These are phyloP conservation scores for Dictyostelium intermedium DNA, from an alignment of 78 protist genomes.

Conservation along the genomic window DNA sequence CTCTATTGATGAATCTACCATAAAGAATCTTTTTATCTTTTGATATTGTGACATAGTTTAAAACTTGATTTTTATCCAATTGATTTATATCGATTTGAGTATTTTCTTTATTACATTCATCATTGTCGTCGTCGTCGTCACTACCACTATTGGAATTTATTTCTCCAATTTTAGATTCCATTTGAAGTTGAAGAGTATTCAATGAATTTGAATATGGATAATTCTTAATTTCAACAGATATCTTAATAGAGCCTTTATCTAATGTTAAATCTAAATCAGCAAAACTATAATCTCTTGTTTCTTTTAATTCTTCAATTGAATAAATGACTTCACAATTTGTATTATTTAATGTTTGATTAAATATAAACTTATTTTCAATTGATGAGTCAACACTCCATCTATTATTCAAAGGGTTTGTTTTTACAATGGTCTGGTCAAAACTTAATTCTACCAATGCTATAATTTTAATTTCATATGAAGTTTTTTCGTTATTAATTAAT, in stretches of 20 bases:
- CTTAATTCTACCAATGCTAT: not conserved
- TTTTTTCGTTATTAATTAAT: constrained; percentile 8
- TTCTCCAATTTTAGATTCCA: not conserved
- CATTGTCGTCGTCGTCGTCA: not conserved
- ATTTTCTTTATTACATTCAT: not conserved
- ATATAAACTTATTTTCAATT: not conserved
- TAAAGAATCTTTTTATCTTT: not conserved
- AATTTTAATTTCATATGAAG: not conserved
- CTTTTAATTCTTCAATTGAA: not conserved
- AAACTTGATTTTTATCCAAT: not conserved
- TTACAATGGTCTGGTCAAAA: not conserved
- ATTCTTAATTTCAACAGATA: not conserved
- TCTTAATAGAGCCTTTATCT: not conserved
- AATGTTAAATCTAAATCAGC: constrained; percentile 1
- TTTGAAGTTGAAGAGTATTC: not conserved
- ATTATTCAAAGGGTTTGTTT: not conserved
- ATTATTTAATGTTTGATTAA: not conserved
- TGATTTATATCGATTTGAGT: not conserved
- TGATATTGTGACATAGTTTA: not conserved
- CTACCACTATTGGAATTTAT: not conserved
- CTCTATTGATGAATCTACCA: constrained; percentile 14
- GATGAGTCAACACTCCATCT: not conserved
- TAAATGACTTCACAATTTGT: not conserved
- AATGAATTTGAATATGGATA: not conserved
- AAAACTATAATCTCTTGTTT: not conserved